Evolutionary conservation across 139 green algal genomes (phyloP).

Genomic region (Asterochloris sp.): DNA sequence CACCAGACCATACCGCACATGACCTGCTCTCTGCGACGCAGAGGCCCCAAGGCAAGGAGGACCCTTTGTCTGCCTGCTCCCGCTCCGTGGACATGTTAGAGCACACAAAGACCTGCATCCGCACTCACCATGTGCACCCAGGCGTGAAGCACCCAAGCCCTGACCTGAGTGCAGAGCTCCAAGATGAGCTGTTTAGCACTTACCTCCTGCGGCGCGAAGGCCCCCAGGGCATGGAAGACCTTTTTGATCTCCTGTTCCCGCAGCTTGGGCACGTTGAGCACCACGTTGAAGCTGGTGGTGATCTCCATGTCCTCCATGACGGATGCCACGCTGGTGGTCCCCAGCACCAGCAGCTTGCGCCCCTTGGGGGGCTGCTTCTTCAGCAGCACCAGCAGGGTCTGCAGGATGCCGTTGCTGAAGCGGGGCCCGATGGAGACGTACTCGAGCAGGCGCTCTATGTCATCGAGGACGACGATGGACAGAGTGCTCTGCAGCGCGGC

Average conservation of each 20-base stretch:
- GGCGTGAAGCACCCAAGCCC: too few species aligned
- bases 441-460: slow-evolving; percentile 97
- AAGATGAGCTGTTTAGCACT: not conserved
- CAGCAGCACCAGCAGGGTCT: slow-evolving; percentile 91
- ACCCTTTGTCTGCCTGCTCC: not conserved
- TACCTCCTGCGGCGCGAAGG: slow-evolving; percentile 50
- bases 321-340: slow-evolving; percentile 56
- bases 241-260: slow-evolving; percentile 58
- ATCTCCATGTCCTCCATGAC: slow-evolving; percentile 81
- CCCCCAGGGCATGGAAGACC: slow-evolving; percentile 66
- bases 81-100: not conserved
- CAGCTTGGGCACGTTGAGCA: slow-evolving; percentile 81
- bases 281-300: slow-evolving; percentile 82
- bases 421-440: slow-evolving; percentile 95
- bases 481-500: slow-evolving; percentile 60
- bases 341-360: slow-evolving; percentile 85
- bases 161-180: not conserved
- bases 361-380: slow-evolving; percentile 89
- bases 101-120: too few species aligned
- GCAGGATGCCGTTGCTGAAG: slow-evolving; percentile 94
- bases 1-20: too few species aligned
- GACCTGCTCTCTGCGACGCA: too few species aligned
- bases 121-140: not conserved
- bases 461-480: slow-evolving; percentile 91
- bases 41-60: too few species aligned